Evolutionary conservation across 495 filamentous ascomycete genomes (phyloP).

Genomic region (Hypoxylon lienhwacheense): DNA sequence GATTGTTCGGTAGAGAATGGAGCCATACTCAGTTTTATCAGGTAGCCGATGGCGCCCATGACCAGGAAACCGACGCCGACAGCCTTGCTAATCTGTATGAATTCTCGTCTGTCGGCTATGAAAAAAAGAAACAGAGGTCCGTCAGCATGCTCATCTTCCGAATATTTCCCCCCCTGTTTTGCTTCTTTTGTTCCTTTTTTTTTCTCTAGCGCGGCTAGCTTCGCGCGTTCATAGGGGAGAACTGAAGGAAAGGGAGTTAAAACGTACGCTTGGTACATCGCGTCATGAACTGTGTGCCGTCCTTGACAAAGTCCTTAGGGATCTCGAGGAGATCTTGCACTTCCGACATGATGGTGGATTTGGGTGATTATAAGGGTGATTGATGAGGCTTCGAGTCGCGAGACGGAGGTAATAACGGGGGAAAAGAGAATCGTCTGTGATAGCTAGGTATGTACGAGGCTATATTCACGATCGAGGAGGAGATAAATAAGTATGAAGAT

Average conservation of each 20-base stretch:
- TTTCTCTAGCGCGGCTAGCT: background rate
- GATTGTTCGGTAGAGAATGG: constrained; percentile 51
- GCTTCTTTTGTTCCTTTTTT: background rate
- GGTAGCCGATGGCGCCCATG: constrained; percentile 76
- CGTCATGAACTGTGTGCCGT: constrained; percentile 78
- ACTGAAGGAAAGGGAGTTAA: constrained; percentile 1
- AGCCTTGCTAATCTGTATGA: constrained; percentile 93
- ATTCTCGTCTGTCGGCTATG: constrained; percentile 74
- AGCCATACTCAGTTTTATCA: constrained; percentile 86
- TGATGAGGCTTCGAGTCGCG: constrained; percentile 4
- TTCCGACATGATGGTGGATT: constrained; percentile 62
- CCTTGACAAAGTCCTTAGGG: constrained; percentile 76
- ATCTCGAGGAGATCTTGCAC: constrained; percentile 76
- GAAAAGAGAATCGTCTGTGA: background rate
- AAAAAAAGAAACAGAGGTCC: background rate
- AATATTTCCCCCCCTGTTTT: background rate
- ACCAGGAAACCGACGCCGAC: constrained; percentile 90
- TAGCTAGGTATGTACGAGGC: no score
- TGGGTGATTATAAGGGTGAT: no score
- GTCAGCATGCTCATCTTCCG: constrained; percentile 27
- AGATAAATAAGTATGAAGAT: no score
- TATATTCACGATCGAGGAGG: no score
- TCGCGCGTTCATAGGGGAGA: background rate
- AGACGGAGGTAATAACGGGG: background rate
- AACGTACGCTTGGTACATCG: constrained; percentile 78